Conservation (phyloP, 2,329 filamentous ascomycete genomes). For the Venturiaceae sp. region DNA sequence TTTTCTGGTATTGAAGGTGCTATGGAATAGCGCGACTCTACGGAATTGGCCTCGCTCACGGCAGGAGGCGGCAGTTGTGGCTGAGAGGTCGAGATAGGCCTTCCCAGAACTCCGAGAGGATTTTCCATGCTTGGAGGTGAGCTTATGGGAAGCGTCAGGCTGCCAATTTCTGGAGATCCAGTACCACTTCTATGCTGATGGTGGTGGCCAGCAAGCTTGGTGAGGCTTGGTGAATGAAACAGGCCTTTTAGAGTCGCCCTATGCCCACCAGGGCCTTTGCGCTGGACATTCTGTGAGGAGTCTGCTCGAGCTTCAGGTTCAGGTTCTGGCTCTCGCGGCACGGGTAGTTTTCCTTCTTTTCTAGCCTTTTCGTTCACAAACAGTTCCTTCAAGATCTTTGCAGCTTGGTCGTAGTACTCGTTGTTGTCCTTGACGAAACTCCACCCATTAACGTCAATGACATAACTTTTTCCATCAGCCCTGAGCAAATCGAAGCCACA, state of each 20-base stretch:
- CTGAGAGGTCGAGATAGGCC: conserved; percentile 16
- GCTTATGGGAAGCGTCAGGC: conserved; percentile 30
- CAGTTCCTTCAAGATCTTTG: conserved; percentile 76
- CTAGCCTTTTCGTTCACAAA: conserved; percentile 73
- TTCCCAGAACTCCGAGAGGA: neutral
- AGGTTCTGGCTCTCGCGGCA: conserved; percentile 18
- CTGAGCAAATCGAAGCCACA: conserved; percentile 93
- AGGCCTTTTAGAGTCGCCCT: conserved; percentile 40
- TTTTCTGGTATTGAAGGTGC: conserved; percentile 9
- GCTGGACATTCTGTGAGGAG: conserved; percentile 15
- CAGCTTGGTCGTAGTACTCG: conserved; percentile 90
- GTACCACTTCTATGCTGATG: conserved; percentile 23
- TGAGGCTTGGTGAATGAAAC: conserved; percentile 56
- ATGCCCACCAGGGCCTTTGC: conserved; percentile 31
- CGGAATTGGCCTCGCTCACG: conserved; percentile 1
- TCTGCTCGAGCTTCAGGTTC: conserved; percentile 6
- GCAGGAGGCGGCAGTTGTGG: conserved; percentile 14
- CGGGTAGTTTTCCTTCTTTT: conserved; percentile 34
- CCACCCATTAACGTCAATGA: conserved; percentile 99
- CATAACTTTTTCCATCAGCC: conserved; percentile 81
- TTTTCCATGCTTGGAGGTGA: conserved; percentile 34
- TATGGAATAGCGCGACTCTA: conserved; percentile 7
- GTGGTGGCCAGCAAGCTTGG: conserved; percentile 40
- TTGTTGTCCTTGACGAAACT: conserved; percentile 99
- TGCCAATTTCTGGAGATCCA: conserved; percentile 35